Evolutionary conservation across 2,329 filamentous ascomycete species (phyloP).

Genomic region (Fusarium sp.): DNA sequence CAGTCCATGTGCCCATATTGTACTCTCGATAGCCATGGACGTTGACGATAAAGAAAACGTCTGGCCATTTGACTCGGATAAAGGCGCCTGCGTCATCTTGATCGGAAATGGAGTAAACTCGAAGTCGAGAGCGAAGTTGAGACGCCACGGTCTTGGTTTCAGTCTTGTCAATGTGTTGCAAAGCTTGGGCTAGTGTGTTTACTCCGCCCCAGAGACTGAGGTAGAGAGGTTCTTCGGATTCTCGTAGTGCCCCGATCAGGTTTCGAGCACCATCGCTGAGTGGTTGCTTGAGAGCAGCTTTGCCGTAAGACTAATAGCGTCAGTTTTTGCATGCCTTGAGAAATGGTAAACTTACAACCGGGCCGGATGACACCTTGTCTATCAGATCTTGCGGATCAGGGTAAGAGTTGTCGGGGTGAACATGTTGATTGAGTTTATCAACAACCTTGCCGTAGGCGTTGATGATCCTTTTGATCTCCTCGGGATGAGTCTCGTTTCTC

Average conservation of each 20-base stretch:
- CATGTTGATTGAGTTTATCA: slow-evolving; percentile 19
- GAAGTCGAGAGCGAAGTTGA: slow-evolving; percentile 13
- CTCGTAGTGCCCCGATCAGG: background rate
- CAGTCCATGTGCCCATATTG: background rate
- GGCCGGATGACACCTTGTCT: background rate
- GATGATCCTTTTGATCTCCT: slow-evolving; percentile 13
- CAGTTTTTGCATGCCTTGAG: accelerated
- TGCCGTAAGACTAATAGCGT: slow-evolving; percentile 4
- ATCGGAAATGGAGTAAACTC: slow-evolving; percentile 20
- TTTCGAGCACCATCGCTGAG: slow-evolving; percentile 3
- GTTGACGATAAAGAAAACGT: slow-evolving; percentile 13
- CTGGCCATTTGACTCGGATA: slow-evolving; percentile 9
- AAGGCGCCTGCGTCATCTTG: slow-evolving; percentile 13
- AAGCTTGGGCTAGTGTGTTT: slow-evolving; percentile 10
- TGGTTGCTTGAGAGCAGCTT: slow-evolving; percentile 1
- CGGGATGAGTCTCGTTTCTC: slow-evolving; percentile 4
- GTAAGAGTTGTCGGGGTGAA: slow-evolving; percentile 5
- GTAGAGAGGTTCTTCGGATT: slow-evolving; percentile 1
- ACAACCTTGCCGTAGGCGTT: slow-evolving; percentile 6
- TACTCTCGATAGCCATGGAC: slow-evolving; percentile 15
- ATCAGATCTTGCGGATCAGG: background rate
- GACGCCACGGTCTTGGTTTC: background rate
- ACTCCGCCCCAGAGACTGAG: slow-evolving; percentile 11
- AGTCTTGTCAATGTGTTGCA: slow-evolving; percentile 1
- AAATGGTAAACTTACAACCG: background rate